Conservation (phyloP, 352 stramenopile species). For the Pythium phragmitis region DNA sequence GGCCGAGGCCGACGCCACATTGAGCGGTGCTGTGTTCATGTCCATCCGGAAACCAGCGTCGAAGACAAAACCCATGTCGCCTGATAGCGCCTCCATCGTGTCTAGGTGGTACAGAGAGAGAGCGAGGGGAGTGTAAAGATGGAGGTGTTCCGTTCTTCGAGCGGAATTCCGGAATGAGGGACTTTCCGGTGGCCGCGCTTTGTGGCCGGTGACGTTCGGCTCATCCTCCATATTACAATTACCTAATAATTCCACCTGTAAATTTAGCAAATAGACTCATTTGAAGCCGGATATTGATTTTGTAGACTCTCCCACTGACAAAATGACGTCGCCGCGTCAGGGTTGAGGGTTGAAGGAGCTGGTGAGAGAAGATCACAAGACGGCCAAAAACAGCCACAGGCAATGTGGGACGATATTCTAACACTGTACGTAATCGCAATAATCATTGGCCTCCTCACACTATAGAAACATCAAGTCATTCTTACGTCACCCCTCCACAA, state of each 20-base stretch:
- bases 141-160: constrained; percentile 19
- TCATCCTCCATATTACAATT: constrained; percentile 3
- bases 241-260: not conserved
- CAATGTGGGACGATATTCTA: no score
- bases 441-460: no score
- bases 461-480: no score
- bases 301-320: constrained; percentile 18
- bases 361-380: constrained; percentile 24
- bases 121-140: not conserved
- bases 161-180: constrained; percentile 25
- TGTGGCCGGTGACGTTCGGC: not conserved
- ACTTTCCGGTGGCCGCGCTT: constrained; percentile 17
- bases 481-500: no score
- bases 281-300: not conserved
- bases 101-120: not conserved
- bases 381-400: constrained; percentile 1
- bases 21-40: constrained; percentile 16
- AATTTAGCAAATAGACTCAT: not conserved
- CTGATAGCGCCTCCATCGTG: constrained; percentile 24
- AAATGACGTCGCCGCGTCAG: constrained; percentile 38
- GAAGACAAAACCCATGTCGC: constrained; percentile 22
- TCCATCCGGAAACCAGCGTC: constrained; percentile 16
- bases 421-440: no score
- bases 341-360: constrained; percentile 29
- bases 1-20: not conserved